These are phyloP conservation scores for Poa annua DNA, from an alignment of 176 grass and related monocot species.

Conservation along the genomic window DNA sequence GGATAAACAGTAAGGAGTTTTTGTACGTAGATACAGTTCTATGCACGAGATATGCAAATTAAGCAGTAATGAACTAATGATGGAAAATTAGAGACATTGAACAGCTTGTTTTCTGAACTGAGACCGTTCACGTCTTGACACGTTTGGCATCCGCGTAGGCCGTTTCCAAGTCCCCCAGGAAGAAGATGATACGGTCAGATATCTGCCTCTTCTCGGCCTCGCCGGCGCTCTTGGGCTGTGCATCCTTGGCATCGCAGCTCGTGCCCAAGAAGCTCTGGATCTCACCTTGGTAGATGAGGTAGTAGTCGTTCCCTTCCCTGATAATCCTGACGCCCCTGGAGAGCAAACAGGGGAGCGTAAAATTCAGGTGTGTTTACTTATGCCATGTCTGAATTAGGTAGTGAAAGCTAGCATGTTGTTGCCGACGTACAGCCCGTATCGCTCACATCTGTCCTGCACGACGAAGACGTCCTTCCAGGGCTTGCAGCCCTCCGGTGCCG, in stretches of 20 bases:
- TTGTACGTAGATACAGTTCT: neutral
- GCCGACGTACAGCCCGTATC: conserved; percentile 78
- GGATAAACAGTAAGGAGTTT: neutral
- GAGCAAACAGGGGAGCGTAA: neutral
- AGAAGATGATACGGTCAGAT: conserved; percentile 78
- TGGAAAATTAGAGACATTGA: neutral
- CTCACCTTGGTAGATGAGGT: conserved; percentile 85
- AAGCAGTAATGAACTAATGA: neutral
- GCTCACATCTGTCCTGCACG: conserved; percentile 82
- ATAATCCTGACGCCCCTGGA: conserved; percentile 79
- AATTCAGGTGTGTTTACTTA: neutral
- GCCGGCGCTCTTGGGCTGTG: neutral
- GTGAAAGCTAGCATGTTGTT: neutral
- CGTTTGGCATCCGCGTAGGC: conserved; percentile 75
- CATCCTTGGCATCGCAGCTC: neutral
- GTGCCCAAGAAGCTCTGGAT: conserved; percentile 70
- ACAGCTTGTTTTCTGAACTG: neutral
- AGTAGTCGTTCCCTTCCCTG: conserved; percentile 84
- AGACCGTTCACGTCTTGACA: conserved; percentile 34
- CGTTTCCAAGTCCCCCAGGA: conserved; percentile 82
- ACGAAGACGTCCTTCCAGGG: conserved; percentile 88
- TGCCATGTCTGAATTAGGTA: too few species aligned
- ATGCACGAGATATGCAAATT: conserved; percentile 33
- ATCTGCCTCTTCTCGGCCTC: conserved; percentile 48
- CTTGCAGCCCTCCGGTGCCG: conserved; percentile 53